Conservation (phyloP, 192 early-diverging fungal species). For the Pilaira anomala region DNA sequence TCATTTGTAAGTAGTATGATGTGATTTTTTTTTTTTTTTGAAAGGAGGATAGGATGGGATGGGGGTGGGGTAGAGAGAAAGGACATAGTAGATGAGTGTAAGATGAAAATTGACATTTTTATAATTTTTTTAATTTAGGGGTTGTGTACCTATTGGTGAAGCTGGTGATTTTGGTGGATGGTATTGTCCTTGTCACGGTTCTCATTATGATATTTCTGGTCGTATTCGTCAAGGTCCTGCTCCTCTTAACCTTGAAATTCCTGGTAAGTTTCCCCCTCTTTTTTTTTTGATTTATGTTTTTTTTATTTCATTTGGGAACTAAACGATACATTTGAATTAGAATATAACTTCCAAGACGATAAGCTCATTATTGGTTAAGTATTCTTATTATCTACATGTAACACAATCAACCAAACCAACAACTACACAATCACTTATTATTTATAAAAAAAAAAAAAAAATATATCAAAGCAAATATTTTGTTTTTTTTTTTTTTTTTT, state of each 20-base stretch:
- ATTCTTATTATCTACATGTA: background rate
- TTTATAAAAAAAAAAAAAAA: too few species aligned
- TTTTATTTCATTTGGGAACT: background rate
- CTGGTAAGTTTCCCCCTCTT: slow-evolving; percentile 61
- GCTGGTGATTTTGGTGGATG: slow-evolving; percentile 98
- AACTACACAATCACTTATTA: too few species aligned
- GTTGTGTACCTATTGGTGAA: slow-evolving; percentile 97
- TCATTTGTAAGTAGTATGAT: slow-evolving; percentile 43
- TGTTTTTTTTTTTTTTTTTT: too few species aligned
- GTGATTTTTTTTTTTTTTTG: background rate
- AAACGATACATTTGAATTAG: slow-evolving; percentile 16
- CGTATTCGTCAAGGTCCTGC: slow-evolving; percentile 98
- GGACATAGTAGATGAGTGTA: background rate
- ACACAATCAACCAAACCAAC: too few species aligned
- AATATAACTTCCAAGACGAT: slow-evolving; percentile 68
- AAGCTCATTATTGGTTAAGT: slow-evolving; percentile 85
- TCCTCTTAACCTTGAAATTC: slow-evolving; percentile 97
- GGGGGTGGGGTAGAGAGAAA: too few species aligned
- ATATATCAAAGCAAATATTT: too few species aligned
- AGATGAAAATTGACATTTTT: slow-evolving; percentile 22
- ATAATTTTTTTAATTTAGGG: slow-evolving; percentile 76
- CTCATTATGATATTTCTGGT: slow-evolving; percentile 98
- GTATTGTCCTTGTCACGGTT: slow-evolving; percentile 99
- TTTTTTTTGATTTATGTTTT: too few species aligned
- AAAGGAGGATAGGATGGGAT: too few species aligned